Base-by-base conservation (phyloP, 2,329 filamentous ascomycete genomes). In the Microdochium trichocladiopsis region DNA sequence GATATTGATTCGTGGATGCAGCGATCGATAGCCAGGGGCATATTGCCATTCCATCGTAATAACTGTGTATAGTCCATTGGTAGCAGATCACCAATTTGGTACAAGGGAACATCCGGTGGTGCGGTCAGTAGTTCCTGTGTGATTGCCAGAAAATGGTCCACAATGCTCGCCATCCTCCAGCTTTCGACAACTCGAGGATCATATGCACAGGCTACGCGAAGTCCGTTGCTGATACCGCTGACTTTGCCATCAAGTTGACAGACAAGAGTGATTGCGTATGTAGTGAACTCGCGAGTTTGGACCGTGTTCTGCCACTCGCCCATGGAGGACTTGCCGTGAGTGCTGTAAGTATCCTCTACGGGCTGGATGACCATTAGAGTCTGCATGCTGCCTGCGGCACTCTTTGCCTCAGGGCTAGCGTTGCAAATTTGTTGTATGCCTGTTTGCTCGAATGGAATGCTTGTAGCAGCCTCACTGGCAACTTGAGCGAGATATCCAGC, bases 401-500 rank as follows among this genome's bases (percentile, higher is more conserved):
- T 11, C 12, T 22, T 9, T 9, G 43, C 43, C 18, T 22, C 43
- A 3, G 43, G 21, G 18, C 43, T 47, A 11, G 18, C 21, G 43
- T 21, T 25, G 43, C 4, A 25, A 5, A 49, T 28, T 10, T 31
- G 24, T 31, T 45, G 51, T 18, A 52, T 22, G 2, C 51, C 51
- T 3, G 48, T 31, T 3, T 52, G 48, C 47, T 52, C 47, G 11
- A 45, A 52, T 2, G 51, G 47, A 4, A 49, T 28, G 45, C 48
- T 49, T 9, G 21, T 18, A 2, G 48, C n/a, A 25, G 47, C 25
- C 21, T 47, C 21, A 24, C 22, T 2, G 6, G 48, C 59, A 0
- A 63, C 33, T 1, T 61, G 58, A 18, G 72, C 61, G 10, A 83
- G 63, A 51, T 73, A 76, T 16, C 73, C 61, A 0, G 57, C 54